Evolutionary conservation across 768 basidiomycete species (phyloP).

Genomic region (Serendipita sp.): DNA sequence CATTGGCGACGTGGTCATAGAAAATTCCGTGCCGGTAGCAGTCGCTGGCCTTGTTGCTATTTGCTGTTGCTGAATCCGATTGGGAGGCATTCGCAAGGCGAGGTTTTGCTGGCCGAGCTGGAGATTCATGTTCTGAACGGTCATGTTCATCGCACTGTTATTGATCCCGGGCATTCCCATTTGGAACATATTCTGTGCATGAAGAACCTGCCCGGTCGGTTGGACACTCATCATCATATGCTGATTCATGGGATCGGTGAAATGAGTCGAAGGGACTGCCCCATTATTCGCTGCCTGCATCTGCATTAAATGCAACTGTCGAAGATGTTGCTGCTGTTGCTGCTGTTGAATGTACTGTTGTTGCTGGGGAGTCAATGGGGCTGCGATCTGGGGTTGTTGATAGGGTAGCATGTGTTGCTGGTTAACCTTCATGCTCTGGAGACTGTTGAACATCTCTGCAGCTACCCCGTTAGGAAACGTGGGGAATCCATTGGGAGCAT

Average conservation of each 20-base stretch:
- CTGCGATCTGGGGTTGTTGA: neutral
- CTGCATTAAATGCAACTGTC: neutral
- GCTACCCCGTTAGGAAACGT: neutral
- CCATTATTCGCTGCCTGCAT: neutral
- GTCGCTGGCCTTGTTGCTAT: neutral
- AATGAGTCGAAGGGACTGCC: neutral
- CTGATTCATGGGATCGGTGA: neutral
- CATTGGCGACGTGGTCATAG: neutral
- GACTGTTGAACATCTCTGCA: neutral
- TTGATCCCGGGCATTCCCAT: neutral
- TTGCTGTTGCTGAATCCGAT: neutral
- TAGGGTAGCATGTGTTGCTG: neutral
- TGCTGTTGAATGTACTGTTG: neutral
- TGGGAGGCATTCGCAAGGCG: neutral
- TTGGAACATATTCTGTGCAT: neutral
- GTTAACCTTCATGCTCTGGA: conserved; percentile 2
- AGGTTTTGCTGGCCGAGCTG: conserved; percentile 6
- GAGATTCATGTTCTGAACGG: conserved; percentile 8
- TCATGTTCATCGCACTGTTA: conserved; percentile 5
- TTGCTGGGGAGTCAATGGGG: neutral
- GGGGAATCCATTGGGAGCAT: neutral
- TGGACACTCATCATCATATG: conserved; percentile 6
- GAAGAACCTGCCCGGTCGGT: neutral
- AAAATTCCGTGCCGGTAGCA: neutral
- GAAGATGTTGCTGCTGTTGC: conserved; percentile 4